Evolutionary conservation across 495 filamentous ascomycete species (phyloP).

Genomic region (Neurospora discreta): DNA sequence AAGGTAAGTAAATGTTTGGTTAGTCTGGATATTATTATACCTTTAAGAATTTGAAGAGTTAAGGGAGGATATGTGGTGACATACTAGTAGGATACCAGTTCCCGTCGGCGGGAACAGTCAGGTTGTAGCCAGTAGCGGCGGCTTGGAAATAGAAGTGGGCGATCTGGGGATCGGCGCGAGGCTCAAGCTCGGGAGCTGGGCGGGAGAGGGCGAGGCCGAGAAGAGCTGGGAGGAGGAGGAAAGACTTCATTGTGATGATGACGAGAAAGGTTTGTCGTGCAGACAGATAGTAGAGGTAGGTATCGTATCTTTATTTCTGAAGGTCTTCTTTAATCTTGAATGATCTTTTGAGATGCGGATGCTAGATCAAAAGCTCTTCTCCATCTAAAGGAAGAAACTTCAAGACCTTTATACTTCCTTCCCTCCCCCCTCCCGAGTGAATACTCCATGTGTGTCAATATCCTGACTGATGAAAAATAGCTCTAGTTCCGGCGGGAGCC

Average conservation of each 20-base stretch:
- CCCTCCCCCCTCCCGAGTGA: not conserved
- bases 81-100: conserved; percentile 13
- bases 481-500: not conserved
- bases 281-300: not conserved
- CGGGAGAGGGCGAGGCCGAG: conserved; percentile 4
- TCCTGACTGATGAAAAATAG: not conserved
- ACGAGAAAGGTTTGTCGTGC: not conserved
- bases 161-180: conserved; percentile 12
- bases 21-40: not conserved
- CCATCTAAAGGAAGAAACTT: not conserved
- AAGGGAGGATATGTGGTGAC: not conserved
- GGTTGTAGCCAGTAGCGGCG: conserved; percentile 15
- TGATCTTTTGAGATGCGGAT: not conserved
- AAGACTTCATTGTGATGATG: conserved; percentile 8
- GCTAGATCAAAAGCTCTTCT: not conserved
- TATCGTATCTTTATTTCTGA: no score
- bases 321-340: not conserved
- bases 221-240: conserved; percentile 1
- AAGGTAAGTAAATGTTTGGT: not conserved
- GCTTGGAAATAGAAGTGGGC: conserved; percentile 20
- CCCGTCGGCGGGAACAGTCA: conserved; percentile 21
- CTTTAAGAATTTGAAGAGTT: no score
- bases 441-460: not conserved
- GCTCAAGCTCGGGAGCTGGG: conserved; percentile 9
- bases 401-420: not conserved